Conservation (phyloP, 1,284 basidiomycete species). For the Neonothopanus nambi region DNA sequence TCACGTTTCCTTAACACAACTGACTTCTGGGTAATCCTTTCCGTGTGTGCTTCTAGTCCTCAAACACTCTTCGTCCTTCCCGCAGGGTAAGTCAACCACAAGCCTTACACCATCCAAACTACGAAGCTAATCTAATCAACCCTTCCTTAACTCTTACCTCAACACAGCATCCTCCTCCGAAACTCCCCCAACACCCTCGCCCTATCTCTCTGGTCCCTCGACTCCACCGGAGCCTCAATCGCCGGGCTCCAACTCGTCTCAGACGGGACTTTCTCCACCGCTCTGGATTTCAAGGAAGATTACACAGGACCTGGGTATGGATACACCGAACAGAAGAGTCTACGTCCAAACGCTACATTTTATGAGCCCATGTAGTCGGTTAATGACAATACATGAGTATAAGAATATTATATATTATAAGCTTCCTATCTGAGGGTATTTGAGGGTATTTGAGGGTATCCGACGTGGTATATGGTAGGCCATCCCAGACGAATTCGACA, state of each 20-base stretch:
- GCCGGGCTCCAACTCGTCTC: constrained; percentile 40
- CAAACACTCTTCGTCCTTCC: constrained; percentile 50
- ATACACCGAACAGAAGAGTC: constrained; percentile 24
- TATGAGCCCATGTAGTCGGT: no score
- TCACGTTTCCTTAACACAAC: background rate
- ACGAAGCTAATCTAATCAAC: no score
- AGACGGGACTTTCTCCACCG: constrained; percentile 41
- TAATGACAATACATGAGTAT: background rate
- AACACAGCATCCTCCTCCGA: constrained; percentile 39
- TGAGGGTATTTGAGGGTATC: no score
- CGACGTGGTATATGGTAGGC: background rate
- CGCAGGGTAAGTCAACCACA: constrained; percentile 45
- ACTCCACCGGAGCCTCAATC: constrained; percentile 40
- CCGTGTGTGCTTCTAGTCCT: constrained; percentile 29
- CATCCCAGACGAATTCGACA: constrained; percentile 40
- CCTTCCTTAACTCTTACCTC: background rate
- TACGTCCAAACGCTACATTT: constrained; percentile 8
- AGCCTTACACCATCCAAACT: no score
- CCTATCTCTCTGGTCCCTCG: constrained; percentile 49
- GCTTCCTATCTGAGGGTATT: no score
- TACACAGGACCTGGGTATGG: constrained; percentile 38
- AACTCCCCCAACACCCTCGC: constrained; percentile 44
- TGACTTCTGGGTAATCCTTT: background rate
- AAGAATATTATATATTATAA: no score
- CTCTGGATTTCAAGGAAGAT: constrained; percentile 35